Conservation (phyloP, 2,329 filamentous ascomycete species). For the Hypomyces rosellus region DNA sequence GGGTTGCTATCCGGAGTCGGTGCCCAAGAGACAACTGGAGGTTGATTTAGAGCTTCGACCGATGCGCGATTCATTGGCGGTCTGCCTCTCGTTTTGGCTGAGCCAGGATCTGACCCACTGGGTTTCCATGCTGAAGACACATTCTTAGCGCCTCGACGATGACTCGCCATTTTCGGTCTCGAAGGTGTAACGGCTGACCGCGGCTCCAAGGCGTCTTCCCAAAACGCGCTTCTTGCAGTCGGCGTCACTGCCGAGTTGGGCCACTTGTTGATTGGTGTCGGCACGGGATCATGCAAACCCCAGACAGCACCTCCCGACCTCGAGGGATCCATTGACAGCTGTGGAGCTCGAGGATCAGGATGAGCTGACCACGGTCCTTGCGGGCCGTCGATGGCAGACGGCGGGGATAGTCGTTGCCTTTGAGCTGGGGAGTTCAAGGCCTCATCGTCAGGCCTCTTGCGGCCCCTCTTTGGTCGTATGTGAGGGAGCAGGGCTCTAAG, state of each 20-base stretch:
- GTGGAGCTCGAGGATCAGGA: slow-evolving; percentile 30
- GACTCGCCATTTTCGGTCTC: slow-evolving; percentile 38
- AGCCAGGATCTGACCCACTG: slow-evolving; percentile 49
- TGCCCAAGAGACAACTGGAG: slow-evolving; percentile 53
- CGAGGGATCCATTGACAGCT: slow-evolving; percentile 30
- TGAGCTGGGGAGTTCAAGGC: slow-evolving; percentile 45
- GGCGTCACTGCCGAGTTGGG: slow-evolving; percentile 75
- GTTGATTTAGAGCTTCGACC: slow-evolving; percentile 57
- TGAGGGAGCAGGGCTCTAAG: slow-evolving; percentile 78
- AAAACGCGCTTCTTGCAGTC: slow-evolving; percentile 45
- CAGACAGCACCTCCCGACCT: slow-evolving; percentile 24
- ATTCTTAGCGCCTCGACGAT: slow-evolving; percentile 70
- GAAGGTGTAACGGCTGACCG: slow-evolving; percentile 68
- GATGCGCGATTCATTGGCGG: slow-evolving; percentile 62
- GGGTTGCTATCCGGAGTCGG: slow-evolving; percentile 40
- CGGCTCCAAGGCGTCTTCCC: slow-evolving; percentile 56
- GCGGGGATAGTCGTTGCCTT: slow-evolving; percentile 54
- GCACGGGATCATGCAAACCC: slow-evolving; percentile 43
- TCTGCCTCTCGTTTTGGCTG: slow-evolving; percentile 68
- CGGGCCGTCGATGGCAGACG: slow-evolving; percentile 35
- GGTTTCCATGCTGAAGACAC: slow-evolving; percentile 88
- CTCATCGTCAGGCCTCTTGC: slow-evolving; percentile 53
- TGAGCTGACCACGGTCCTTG: slow-evolving; percentile 40
- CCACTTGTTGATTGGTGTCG: slow-evolving; percentile 62
- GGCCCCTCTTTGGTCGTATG: slow-evolving; percentile 56